Base-by-base conservation (phyloP, 2,329 filamentous ascomycete genomes). In the Rhinocladiella similis region DNA sequence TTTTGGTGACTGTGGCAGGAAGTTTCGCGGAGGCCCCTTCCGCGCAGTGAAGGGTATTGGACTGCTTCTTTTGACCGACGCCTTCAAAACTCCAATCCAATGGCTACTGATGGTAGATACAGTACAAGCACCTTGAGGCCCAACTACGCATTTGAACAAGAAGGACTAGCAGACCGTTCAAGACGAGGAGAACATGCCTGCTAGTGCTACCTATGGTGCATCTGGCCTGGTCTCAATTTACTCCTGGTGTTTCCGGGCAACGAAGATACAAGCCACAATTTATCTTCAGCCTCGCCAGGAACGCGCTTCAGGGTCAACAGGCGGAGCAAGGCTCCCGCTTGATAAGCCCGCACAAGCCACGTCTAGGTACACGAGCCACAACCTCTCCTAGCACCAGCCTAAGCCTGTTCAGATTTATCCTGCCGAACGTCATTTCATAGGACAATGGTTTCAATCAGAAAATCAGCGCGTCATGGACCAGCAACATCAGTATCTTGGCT, bases 1-100 rank as follows among this genome's bases (percentile, higher is more conserved):
- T 57, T 49, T 18, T 49, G 46, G 47, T 36, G 33, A 49, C 25
- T n/a, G 42, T 45, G 19, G 42, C 20, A 45, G 42, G 38, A 7
- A 5, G n/a, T 45, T 45, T 16, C 7, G n/a, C 12, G 43, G 43
- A n/a, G n/a, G 22, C 43, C 43, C 43, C n/a, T 46, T 46, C 43
- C 43, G 20, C 43, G n/a, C 20, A n/a, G 43, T 25, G 25, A 27
- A 27, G 20, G 29, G 29, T 9, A 33, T 7, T 10, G 29, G 22
- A 12, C 10, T 27, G n/a, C 20, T n/a, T 46, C 10, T 25, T 27
- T 29, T 27, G 22, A 22, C 43, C 20, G n/a, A n/a, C 25, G 29
- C 43, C 25, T 29, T 27, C 20, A 20, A 16, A 27, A 25, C 43
- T 14, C 43, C 14, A 29, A 43, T 16, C 18, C 41, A 22, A 16